phyloP scores from a whole-genome alignment of 2,329 filamentous ascomycete species.

The Lecanosticta acicola region DNA sequence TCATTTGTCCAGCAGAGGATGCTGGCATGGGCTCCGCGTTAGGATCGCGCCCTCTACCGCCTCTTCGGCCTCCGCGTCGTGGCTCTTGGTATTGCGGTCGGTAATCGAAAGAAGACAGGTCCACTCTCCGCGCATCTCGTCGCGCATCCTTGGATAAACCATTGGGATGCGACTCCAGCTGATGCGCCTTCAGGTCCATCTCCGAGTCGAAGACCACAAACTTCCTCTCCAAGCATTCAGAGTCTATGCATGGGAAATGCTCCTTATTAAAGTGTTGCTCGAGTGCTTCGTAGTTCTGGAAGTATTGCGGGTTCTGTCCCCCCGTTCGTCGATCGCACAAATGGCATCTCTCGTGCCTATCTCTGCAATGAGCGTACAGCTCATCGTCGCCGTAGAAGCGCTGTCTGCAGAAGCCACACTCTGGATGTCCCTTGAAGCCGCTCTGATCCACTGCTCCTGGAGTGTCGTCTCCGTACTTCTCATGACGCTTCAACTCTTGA shows the following conservation, averaged over 20 bases:
- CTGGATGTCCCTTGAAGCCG: conserved; percentile 90
- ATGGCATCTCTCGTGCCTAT: conserved; percentile 92
- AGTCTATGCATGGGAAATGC: conserved; percentile 78
- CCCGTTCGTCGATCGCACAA: conserved; percentile 70
- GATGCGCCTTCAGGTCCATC: conserved; percentile 90
- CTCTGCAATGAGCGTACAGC: conserved; percentile 85
- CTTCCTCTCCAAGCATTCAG: conserved; percentile 91
- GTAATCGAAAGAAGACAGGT: conserved; percentile 80
- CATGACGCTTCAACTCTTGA: conserved; percentile 76
- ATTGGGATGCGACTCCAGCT: conserved; percentile 74
- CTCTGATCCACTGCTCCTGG: conserved; percentile 87
- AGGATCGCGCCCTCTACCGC: conserved; percentile 71
- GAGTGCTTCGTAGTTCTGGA: conserved; percentile 77
- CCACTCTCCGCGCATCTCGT: conserved; percentile 76
- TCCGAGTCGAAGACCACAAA: conserved; percentile 95
- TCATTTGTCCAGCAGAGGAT: conserved; percentile 72
- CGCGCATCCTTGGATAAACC: conserved; percentile 76
- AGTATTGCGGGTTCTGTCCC: conserved; percentile 76
- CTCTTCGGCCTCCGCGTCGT: conserved; percentile 48
- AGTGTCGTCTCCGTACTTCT: conserved; percentile 83
- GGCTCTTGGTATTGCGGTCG: conserved; percentile 63
- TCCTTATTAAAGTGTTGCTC: conserved; percentile 82
- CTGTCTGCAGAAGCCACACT: conserved; percentile 86
- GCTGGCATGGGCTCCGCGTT: conserved; percentile 74
- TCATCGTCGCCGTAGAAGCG: conserved; percentile 96